Conservation (phyloP, 73 alveolate genomes). For the Paraurostyla sp. region DNA sequence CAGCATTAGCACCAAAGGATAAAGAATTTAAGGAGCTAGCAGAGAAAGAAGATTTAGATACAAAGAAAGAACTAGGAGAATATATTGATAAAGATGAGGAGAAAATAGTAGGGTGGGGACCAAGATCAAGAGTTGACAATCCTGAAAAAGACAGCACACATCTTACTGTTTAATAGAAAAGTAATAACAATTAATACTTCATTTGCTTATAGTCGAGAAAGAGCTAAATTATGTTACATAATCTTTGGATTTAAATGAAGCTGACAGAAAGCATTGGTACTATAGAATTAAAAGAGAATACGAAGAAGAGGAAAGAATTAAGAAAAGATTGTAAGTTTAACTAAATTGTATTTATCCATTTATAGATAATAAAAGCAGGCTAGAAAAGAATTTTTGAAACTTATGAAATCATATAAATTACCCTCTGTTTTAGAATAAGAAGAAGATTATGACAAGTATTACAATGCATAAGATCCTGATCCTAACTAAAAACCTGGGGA, state of each 20-base stretch:
- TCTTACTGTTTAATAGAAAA: constrained; percentile 7
- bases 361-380: constrained; percentile 28
- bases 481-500: neutral
- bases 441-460: constrained; percentile 49
- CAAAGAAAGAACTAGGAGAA: constrained; percentile 6
- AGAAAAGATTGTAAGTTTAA: constrained; percentile 27
- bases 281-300: constrained; percentile 66
- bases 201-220: constrained; percentile 7
- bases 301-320: constrained; percentile 48
- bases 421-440: constrained; percentile 56
- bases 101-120: neutral
- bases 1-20: neutral
- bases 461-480: constrained; percentile 41
- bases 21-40: constrained; percentile 32
- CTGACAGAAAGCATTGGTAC: constrained; percentile 63
- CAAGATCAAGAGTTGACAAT: neutral
- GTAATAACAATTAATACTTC: neutral
- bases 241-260: constrained; percentile 21
- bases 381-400: constrained; percentile 49
- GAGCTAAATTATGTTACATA: constrained; percentile 47
- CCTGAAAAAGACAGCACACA: neutral
- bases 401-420: constrained; percentile 31
- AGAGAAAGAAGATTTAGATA: neutral
- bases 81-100: constrained; percentile 29
- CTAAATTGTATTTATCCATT: neutral